Evolutionary conservation across 345 rosid genomes (phyloP), one percentile per base, ranked within the genome.

Genomic region (Bruguiera sexangula): DNA sequence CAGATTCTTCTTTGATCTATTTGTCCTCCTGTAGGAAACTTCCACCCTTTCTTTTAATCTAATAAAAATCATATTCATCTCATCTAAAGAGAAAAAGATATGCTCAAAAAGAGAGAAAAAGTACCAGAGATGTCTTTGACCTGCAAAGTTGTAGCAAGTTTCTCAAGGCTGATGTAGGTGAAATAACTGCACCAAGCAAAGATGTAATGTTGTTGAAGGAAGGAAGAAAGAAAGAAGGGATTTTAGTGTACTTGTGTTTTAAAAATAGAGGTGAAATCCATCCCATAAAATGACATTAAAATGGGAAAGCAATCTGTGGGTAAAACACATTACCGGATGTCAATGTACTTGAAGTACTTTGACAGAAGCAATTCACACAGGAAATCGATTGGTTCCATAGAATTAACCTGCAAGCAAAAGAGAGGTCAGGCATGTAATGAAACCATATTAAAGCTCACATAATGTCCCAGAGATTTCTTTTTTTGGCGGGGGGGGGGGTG

Each of bases 91-190:
- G 29, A 6, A 19, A 16, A 50, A 13, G 21, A 6, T 11, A 4
- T 0, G 20, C 32, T 46, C 29, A 48, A 37, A 66, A 24, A 71
- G 6, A 15, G 53, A 27, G 13, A 69, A 68, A 59, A 54, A 68
- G 27, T 80, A 91, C 91, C 88, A 67, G 75, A 58, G 62, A 30
- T 16, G 22, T 68, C 75, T 64, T 80, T 81, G 43, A 75, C 68
- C 77, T 85, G 85, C 70, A 88, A 66, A 54, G 78, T 76, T 76
- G 72, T 81, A 60, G 86, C 82, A 66, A 91, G 78, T 68, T 88
- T 94, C 31, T 82, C 93, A 76, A 91, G 73, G 81, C 91, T 88
- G 73, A 91, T 83, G 77, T 84, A 88, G 29, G 96, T 94, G 65
- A 89, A 91, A 79, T 88, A 89, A 60, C 97, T 91, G 84, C 22